Conservation (phyloP, 2,329 filamentous ascomycete species). For the Beauveria sp. region DNA sequence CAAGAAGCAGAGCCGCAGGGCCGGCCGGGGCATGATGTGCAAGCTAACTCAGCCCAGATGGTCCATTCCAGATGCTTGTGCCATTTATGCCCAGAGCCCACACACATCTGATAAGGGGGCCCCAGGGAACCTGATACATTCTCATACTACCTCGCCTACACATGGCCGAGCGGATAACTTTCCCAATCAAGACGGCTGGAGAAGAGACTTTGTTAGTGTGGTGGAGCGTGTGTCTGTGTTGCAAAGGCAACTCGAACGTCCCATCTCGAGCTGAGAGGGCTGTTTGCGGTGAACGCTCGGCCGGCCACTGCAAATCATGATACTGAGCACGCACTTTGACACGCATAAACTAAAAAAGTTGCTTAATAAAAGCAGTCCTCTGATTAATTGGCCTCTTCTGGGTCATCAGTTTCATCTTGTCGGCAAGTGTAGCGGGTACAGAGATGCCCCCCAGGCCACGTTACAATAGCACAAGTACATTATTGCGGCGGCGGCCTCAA, state of each 20-base stretch:
- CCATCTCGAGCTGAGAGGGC: background rate
- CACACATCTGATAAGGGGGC: background rate
- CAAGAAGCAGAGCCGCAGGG: background rate
- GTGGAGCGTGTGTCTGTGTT: slow-evolving; percentile 2
- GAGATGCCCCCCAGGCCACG: background rate
- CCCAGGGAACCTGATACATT: background rate
- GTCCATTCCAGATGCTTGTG: background rate
- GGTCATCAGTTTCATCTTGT: background rate
- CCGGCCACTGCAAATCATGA: background rate
- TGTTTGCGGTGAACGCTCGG: background rate
- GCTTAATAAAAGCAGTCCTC: background rate
- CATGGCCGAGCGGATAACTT: background rate
- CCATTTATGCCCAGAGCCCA: background rate
- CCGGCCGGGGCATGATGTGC: background rate
- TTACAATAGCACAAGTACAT: background rate
- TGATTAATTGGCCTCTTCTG: background rate
- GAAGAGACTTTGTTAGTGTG: background rate
- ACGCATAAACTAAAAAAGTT: background rate
- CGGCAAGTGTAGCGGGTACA: background rate
- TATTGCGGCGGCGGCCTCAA: background rate
- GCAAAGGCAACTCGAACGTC: background rate
- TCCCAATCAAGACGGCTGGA: background rate
- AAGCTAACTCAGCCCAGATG: background rate
- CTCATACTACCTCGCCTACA: background rate
- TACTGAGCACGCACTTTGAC: background rate